Conservation (phyloP, 176 grass and related monocot species). For the Guadua angustifolia region DNA sequence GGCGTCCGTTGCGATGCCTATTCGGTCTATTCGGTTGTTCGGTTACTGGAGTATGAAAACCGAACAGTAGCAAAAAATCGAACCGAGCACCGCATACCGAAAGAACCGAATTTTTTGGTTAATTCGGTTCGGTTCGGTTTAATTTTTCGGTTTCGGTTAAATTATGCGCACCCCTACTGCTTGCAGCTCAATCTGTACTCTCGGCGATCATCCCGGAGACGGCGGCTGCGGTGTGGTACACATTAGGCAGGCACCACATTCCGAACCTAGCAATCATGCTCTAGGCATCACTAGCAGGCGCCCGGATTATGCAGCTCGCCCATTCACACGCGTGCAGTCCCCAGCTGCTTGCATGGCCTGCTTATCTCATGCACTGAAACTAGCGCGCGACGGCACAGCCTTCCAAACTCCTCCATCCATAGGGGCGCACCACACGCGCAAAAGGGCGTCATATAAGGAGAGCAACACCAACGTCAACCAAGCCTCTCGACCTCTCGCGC, state of each 20-base stretch:
- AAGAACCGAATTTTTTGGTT: no score
- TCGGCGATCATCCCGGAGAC: not conserved
- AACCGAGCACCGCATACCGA: no score
- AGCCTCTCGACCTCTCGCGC: not conserved
- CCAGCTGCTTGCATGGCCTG: not conserved
- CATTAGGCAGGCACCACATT: slow-evolving; percentile 17
- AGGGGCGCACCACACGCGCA: slow-evolving; percentile 9
- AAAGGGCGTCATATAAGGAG: slow-evolving; percentile 35
- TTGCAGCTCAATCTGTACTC: not conserved
- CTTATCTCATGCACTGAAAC: slow-evolving; percentile 13
- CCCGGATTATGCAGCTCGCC: slow-evolving; percentile 7
- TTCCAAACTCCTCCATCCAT: slow-evolving; percentile 3
- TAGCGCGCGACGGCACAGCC: not conserved
- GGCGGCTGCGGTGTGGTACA: not conserved
- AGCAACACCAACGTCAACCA: slow-evolving; percentile 44
- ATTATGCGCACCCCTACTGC: no score
- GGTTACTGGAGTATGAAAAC: no score
- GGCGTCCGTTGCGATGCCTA: no score
- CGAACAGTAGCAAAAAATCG: no score
- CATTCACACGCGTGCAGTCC: slow-evolving; percentile 15
- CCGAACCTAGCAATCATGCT: slow-evolving; percentile 26
- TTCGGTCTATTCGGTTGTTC: no score
- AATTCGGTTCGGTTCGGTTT: no score
- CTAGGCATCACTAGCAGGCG: slow-evolving; percentile 25
- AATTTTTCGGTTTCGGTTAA: no score